Percentiles rank a stretch among this genome's conserved stretches.
Evolutionary conservation across 2,329 filamentous ascomycete genomes (phyloP).

Genomic region (Immersiporthe knoxdaviesiana): DNA sequence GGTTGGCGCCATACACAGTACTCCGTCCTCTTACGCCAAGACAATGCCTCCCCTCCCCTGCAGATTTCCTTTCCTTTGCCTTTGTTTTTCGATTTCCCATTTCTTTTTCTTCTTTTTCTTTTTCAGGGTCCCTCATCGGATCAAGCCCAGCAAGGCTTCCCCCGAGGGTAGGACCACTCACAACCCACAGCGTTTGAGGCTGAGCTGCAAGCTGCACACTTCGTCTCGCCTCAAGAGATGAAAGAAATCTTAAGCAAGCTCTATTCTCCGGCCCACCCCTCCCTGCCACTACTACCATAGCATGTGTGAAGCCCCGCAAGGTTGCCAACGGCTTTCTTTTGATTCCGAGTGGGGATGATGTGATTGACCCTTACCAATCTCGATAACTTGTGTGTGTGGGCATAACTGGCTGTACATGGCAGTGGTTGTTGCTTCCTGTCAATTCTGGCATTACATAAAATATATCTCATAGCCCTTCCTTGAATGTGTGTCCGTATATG

Average conservation of each 20-base stretch:
- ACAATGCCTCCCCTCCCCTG: neutral
- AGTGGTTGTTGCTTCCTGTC: neutral
- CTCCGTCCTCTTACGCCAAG: slow-evolving; percentile 8
- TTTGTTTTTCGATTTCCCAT: too few relatives aligned
- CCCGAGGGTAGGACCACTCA: neutral
- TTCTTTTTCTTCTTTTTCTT: too few relatives aligned
- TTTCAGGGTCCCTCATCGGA: neutral
- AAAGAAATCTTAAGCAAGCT: neutral
- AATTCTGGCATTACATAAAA: slow-evolving; percentile 6
- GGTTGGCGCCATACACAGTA: slow-evolving; percentile 6
- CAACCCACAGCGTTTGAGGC: slow-evolving; percentile 9
- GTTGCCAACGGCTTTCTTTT: neutral
- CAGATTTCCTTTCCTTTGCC: neutral
- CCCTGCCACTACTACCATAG: neutral
- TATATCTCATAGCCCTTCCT: too few relatives aligned
- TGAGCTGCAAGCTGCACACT: slow-evolving; percentile 9
- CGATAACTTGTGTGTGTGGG: neutral
- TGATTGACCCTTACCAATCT: slow-evolving; percentile 19
- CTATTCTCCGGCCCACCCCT: neutral
- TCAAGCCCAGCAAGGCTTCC: neutral
- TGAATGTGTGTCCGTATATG: too few relatives aligned
- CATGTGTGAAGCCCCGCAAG: neutral
- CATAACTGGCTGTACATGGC: neutral
- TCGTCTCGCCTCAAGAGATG: slow-evolving; percentile 16
- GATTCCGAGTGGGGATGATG: slow-evolving; percentile 1